Conservation (phyloP, 176 grass and related monocot species). For the Eragrostis curvula region DNA sequence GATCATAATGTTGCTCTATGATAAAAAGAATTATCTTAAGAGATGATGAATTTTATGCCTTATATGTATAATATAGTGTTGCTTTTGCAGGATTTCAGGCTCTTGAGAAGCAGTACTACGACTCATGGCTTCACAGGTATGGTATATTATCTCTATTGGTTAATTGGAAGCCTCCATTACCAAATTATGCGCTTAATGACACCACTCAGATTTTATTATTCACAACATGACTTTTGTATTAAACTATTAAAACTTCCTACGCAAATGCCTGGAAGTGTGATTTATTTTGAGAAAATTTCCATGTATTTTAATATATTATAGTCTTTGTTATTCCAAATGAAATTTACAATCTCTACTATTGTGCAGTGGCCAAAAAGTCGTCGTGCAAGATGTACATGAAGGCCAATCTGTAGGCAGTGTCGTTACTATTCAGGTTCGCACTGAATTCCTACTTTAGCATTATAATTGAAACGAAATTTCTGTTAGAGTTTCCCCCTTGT, state of each 20-base stretch:
- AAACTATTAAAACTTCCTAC: neutral
- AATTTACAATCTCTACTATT: slow-evolving; percentile 6
- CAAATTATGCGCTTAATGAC: neutral
- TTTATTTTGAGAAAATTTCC: neutral
- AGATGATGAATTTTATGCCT: neutral
- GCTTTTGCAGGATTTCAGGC: slow-evolving; percentile 65
- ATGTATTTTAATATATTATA: slow-evolving; percentile 15
- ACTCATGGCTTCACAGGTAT: slow-evolving; percentile 95
- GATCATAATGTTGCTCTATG: neutral
- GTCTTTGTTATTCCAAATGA: slow-evolving; percentile 17
- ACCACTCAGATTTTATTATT: neutral
- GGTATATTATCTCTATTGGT: neutral
- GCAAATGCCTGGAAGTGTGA: neutral
- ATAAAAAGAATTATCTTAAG: neutral
- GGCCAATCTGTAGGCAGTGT: slow-evolving; percentile 44
- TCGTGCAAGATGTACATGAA: slow-evolving; percentile 65
- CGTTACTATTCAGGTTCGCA: slow-evolving; percentile 76
- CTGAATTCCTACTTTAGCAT: neutral
- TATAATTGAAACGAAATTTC: slow-evolving; percentile 3
- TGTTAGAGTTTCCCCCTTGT: too few relatives aligned
- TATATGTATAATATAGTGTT: slow-evolving; percentile 3
- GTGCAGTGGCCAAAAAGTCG: slow-evolving; percentile 87
- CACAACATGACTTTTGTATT: neutral
- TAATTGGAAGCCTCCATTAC: neutral
- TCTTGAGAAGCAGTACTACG: slow-evolving; percentile 79